Evolutionary conservation across 768 basidiomycete species (phyloP).

Genomic region (Cystoderma amianthinum): DNA sequence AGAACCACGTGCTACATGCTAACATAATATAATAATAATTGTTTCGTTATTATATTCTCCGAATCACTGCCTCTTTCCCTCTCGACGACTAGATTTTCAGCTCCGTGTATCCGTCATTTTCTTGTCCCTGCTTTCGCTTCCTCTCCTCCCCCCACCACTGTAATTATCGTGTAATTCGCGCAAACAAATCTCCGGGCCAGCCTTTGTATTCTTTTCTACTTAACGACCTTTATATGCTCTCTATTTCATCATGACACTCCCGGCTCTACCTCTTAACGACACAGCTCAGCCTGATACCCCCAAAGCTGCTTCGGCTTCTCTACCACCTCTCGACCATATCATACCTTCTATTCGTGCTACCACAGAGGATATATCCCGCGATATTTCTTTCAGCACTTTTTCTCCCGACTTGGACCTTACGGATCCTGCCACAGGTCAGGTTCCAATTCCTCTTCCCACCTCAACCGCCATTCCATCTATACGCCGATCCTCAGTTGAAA

Average conservation of each 20-base stretch:
- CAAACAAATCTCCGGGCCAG: not conserved
- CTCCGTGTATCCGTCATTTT: too few relatives aligned
- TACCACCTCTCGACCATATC: too few relatives aligned
- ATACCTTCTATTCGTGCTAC: not conserved
- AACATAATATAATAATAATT: too few relatives aligned
- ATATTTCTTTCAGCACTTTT: not conserved
- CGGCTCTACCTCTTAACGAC: not conserved
- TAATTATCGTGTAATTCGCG: not conserved
- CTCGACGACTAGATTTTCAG: too few relatives aligned
- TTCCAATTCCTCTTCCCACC: not conserved
- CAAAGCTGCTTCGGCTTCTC: too few relatives aligned
- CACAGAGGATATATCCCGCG: not conserved
- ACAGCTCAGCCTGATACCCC: too few relatives aligned
- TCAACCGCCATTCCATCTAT: not conserved
- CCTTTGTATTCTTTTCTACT: not conserved
- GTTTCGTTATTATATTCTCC: too few relatives aligned
- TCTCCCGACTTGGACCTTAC: not conserved
- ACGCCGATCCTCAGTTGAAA: too few relatives aligned
- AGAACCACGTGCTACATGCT: too few relatives aligned
- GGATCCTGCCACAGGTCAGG: not conserved
- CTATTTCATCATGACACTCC: not conserved
- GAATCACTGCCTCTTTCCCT: not conserved
- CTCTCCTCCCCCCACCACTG: too few relatives aligned
- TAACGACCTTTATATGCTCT: not conserved
- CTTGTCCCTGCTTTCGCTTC: too few relatives aligned